Evolutionary conservation across 192 early-diverging fungal genomes (phyloP).

Genomic region (Rhizoclosmatium sp.): DNA sequence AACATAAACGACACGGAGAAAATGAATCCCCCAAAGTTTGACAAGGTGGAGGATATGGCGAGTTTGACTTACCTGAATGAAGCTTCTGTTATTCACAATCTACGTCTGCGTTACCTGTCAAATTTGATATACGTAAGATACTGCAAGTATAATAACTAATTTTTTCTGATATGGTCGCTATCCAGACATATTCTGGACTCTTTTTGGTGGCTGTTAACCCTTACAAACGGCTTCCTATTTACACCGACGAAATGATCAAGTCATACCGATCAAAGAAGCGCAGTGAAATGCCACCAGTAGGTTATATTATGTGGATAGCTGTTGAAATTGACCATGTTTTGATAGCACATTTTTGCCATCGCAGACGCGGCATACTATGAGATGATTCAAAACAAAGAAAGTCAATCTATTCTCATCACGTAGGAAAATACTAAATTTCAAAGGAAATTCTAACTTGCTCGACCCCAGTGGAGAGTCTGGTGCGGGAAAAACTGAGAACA

Average conservation of each 20-base stretch:
- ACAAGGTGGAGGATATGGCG: slow-evolving; percentile 98
- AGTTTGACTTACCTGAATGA: slow-evolving; percentile 96
- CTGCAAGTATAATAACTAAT: background rate
- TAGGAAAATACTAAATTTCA: slow-evolving; percentile 48
- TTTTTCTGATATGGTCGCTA: background rate
- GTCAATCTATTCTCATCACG: slow-evolving; percentile 98
- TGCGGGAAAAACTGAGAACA: slow-evolving; percentile 99
- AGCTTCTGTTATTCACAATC: slow-evolving; percentile 97
- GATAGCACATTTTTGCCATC: slow-evolving; percentile 86
- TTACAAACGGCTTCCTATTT: slow-evolving; percentile 92
- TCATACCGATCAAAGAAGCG: slow-evolving; percentile 69
- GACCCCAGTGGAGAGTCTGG: slow-evolving; percentile 89
- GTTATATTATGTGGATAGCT: background rate
- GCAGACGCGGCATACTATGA: slow-evolving; percentile 94
- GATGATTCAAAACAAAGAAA: slow-evolving; percentile 92
- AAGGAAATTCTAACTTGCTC: background rate
- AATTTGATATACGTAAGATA: slow-evolving; percentile 90
- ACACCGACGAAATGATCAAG: slow-evolving; percentile 78
- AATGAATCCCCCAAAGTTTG: slow-evolving; percentile 99
- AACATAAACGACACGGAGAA: slow-evolving; percentile 86
- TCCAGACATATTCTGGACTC: slow-evolving; percentile 96
- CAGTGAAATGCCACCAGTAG: slow-evolving; percentile 53
- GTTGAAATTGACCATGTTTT: background rate
- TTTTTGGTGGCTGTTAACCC: slow-evolving; percentile 99
- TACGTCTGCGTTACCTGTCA: slow-evolving; percentile 86